Base-by-base conservation (phyloP, 805 yeast species). In the Wickerhamomyces silvicola region DNA sequence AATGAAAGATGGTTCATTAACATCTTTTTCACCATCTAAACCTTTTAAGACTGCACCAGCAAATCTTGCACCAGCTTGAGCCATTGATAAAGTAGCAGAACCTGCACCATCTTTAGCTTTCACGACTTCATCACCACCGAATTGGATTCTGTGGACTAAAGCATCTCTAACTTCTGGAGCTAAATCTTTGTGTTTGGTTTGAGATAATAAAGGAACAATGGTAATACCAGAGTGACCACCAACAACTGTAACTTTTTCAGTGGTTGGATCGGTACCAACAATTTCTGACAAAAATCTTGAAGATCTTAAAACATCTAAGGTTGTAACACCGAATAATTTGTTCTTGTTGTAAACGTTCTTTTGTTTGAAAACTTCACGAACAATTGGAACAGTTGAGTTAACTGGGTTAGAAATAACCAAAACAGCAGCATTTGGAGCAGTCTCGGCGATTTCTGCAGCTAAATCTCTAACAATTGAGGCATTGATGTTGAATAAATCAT, bases 181-280 rank as follows among this genome's bases (percentile, higher is more conserved):
- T 59, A 81, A 65, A 48, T 64, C 50, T 59, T 72, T 72, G 72
- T 81, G 85, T 64, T 65, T 72, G 48, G 92, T 71, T 69, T 82
- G 95, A 42, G 94, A 83, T 60, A 87, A 68, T 62, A 88, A 70
- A 57, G 97, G 97, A 41, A 87, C 94, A 64, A 87, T 87, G 62
- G 97, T 88, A 59, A 81, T 79, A 66, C 97, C 97, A 38, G 95
- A 85, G 78, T 87, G 97, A 52, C 97, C 97, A 61, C 97, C 97
- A 46, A 88, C 90, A 56, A 88, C 95, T 46, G 85, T 74, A 45
- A 87, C 84, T 47, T 62, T 67, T 72, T 83, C 94, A 46, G 71
- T 58, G 94, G 96, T 70, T 81, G 75, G 55, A 86, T 76, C 46
- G 44, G 73, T 71, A 54, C 74, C 72, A 34, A 67, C 75, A 55